Evolutionary conservation across 2,329 filamentous ascomycete species (phyloP), one percentile per base, ranked within the genome.

Genomic region (Colletotrichum salicis): DNA sequence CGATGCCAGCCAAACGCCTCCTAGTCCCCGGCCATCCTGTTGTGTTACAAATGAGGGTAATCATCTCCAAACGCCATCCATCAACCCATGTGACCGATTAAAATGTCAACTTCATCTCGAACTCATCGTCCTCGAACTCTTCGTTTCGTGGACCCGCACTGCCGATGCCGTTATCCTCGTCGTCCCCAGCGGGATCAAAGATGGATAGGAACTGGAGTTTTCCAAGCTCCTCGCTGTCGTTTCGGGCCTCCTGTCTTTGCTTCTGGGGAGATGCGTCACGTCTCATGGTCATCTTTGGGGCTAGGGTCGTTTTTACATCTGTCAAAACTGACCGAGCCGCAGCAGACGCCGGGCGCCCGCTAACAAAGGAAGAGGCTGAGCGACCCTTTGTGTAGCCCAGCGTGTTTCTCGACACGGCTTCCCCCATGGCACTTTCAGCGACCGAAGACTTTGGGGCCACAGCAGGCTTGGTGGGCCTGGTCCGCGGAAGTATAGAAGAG

Each of bases 311-410:
- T 19, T 51, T 22, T 22, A 29, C 11, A 37, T 70, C 70, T 55
- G 56, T 33, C 13, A 66, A 70, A 22, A 37, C 59, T 37, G 70
- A 19, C 59, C 54, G 71, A 65, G 29, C 68, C 61, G 67, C 67
- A 37, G 72, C 56, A 7, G 74, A 60, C 8, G 76, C 51, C n/a
- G 71, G 75, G 31, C 65, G 68, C n/a, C 64, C 62, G 48, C 55
- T 67, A 75, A 88, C 77, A 54, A 86, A 80, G 0, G 85, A 85
- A 1, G 85, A 86, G 5, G 87, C 84, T 5, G 84, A 84, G 41
- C 94, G 89, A 41, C 95, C 95, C 80, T 93, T 94, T 67, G 89
- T 93, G 79, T 97, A 97, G 19, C 95, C 95, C 54, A 97, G 87
- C 0, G 95, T 97, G 67, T 90, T 95, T 74, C 91, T 90, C 1